phyloP scores from a whole-genome alignment of 306 rosid species.

The Ormosia emarginata region DNA sequence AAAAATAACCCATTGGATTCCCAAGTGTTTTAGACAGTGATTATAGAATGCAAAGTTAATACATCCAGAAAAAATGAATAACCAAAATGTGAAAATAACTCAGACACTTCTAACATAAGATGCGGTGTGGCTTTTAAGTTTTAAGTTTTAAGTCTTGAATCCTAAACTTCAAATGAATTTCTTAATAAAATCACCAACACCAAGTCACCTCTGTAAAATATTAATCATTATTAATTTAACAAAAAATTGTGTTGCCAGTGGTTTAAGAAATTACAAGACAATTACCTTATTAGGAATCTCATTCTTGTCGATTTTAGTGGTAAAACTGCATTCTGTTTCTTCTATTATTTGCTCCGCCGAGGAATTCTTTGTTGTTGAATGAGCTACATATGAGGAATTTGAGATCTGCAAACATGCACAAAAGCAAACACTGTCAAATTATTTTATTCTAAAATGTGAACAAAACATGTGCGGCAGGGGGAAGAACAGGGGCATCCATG shows the following conservation, averaged over 20 bases:
- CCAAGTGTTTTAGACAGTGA: not conserved
- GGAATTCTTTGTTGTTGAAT: conserved; percentile 38
- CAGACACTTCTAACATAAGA: conserved; percentile 14
- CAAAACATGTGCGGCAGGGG: no score
- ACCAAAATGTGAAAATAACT: conserved; percentile 7
- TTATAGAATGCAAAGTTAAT: no score
- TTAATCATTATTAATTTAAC: not conserved
- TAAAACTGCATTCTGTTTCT: conserved; percentile 32
- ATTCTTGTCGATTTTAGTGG: conserved; percentile 16
- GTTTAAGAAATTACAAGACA: conserved; percentile 18
- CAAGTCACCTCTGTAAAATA: not conserved
- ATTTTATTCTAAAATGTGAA: no score
- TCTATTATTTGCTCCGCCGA: conserved; percentile 34
- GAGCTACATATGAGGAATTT: conserved; percentile 54
- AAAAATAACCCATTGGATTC: conserved; percentile 14
- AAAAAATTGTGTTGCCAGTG: not conserved
- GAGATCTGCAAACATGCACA: conserved; percentile 55
- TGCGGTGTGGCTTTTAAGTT: conserved; percentile 6
- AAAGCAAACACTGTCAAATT: not conserved
- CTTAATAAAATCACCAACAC: not conserved
- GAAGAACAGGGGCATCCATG: no score
- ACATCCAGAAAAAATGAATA: not conserved
- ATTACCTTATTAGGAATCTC: conserved; percentile 63
- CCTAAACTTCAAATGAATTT: conserved; percentile 5
- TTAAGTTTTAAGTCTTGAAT: not conserved